Conservation (phyloP, 257 asterid species). For the Solanum virginianum region DNA sequence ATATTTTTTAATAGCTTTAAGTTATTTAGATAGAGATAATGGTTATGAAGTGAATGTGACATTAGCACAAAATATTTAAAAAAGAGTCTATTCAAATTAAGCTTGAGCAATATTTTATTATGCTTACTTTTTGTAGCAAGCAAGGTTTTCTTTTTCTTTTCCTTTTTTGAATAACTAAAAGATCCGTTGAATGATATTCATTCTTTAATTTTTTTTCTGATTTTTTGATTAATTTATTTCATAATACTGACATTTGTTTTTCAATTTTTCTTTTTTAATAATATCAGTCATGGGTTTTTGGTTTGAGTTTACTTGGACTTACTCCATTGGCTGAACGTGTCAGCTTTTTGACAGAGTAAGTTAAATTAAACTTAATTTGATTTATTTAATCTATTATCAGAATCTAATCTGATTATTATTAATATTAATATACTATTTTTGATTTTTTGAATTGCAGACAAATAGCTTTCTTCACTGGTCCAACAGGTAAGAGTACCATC, state of each 20-base stretch:
- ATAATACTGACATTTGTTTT: neutral
- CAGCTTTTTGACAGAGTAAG: constrained; percentile 90
- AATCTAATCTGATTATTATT: neutral
- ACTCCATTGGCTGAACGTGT: constrained; percentile 90
- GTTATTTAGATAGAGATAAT: neutral
- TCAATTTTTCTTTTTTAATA: neutral
- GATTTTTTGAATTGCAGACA: constrained; percentile 47
- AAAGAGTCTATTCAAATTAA: neutral
- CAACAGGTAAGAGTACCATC: constrained; percentile 45
- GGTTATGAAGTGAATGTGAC: neutral
- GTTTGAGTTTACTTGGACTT: constrained; percentile 78
- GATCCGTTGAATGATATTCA: neutral
- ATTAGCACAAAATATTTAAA: neutral
- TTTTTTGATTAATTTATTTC: neutral
- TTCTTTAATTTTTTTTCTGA: neutral
- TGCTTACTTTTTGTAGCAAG: neutral
- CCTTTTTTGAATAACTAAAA: neutral
- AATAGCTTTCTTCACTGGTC: constrained; percentile 80
- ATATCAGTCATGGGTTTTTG: constrained; percentile 77
- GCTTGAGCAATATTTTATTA: neutral
- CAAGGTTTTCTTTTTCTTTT: neutral
- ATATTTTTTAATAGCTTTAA: neutral
- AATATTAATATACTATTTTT: neutral
- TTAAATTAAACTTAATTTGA: neutral
- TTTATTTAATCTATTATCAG: neutral